Percentiles rank a stretch among this genome's conserved stretches.
Evolutionary conservation across 2,329 filamentous ascomycete species (phyloP).

Genomic region (Pochonia chlamydosporia): DNA sequence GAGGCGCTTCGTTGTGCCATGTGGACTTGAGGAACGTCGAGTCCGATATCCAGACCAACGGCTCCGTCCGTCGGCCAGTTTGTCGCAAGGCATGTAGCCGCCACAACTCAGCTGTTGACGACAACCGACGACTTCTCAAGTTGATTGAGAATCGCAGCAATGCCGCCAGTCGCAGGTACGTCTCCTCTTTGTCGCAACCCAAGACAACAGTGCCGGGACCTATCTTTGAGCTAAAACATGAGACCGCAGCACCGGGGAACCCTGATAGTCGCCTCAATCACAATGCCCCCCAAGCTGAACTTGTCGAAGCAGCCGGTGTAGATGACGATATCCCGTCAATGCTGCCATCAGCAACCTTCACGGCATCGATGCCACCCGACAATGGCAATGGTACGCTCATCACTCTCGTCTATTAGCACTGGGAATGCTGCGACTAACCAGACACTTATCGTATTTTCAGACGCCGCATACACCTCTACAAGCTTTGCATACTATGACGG

Average conservation of each 20-base stretch:
- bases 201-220: too few relatives aligned
- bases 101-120: background rate
- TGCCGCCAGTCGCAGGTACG: background rate
- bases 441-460: too few relatives aligned
- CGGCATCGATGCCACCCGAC: background rate
- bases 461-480: background rate
- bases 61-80: background rate
- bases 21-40: background rate
- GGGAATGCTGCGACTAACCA: too few relatives aligned
- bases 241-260: too few relatives aligned
- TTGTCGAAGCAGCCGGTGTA: background rate
- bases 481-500: conserved; percentile 18
- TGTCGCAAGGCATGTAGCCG: background rate
- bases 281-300: background rate
- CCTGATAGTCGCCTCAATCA: background rate
- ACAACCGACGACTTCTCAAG: background rate
- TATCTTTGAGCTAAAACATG: too few relatives aligned
- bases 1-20: background rate
- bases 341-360: background rate
- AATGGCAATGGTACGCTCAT: background rate
- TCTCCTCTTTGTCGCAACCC: background rate
- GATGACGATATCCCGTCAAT: background rate
- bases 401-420: too few relatives aligned
- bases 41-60: background rate
- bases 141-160: background rate